These are phyloP conservation scores for Keithomyces neogunnii DNA, from an alignment of 2,329 filamentous ascomycete genomes.

Conservation along the genomic window DNA sequence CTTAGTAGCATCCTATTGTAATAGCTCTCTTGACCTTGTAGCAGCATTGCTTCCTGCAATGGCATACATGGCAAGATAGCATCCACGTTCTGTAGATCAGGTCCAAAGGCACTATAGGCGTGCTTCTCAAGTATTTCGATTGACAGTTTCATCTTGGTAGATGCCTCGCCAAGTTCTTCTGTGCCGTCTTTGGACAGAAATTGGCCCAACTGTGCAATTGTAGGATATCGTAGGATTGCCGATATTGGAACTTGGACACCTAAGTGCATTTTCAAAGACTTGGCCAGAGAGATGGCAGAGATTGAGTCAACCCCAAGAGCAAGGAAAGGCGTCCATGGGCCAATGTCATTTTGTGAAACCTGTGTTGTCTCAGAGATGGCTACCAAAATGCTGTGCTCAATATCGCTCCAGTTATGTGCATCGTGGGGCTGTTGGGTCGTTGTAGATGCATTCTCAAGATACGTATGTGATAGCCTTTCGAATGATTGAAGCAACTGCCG, in stretches of 20 bases:
- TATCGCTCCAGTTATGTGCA: slow-evolving; percentile 37
- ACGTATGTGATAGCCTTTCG: slow-evolving; percentile 30
- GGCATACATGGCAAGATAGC: slow-evolving; percentile 73
- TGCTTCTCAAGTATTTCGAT: slow-evolving; percentile 2
- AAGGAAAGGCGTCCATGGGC: slow-evolving; percentile 63
- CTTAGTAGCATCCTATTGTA: slow-evolving; percentile 63
- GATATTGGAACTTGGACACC: slow-evolving; percentile 54
- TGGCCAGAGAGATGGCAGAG: slow-evolving; percentile 64
- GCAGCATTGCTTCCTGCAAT: slow-evolving; percentile 80
- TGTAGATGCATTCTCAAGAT: slow-evolving; percentile 30
- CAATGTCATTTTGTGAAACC: slow-evolving; percentile 37
- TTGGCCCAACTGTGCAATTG: slow-evolving; percentile 51
- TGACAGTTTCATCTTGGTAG: slow-evolving; percentile 17
- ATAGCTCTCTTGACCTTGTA: slow-evolving; percentile 48
- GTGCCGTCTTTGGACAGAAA: slow-evolving; percentile 7
- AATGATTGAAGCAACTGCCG: slow-evolving; percentile 41
- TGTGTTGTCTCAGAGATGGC: slow-evolving; percentile 44
- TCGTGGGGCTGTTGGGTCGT: slow-evolving; percentile 19
- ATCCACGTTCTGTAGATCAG: slow-evolving; percentile 30
- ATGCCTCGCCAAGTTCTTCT: not conserved
- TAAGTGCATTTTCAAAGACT: slow-evolving; percentile 39
- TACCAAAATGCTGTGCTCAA: slow-evolving; percentile 48
- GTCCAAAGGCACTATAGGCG: not conserved
- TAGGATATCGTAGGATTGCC: slow-evolving; percentile 58
- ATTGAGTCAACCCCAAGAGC: slow-evolving; percentile 78